Base-by-base conservation (phyloP, 495 filamentous ascomycete genomes). In the Neurospora sublineolata region DNA sequence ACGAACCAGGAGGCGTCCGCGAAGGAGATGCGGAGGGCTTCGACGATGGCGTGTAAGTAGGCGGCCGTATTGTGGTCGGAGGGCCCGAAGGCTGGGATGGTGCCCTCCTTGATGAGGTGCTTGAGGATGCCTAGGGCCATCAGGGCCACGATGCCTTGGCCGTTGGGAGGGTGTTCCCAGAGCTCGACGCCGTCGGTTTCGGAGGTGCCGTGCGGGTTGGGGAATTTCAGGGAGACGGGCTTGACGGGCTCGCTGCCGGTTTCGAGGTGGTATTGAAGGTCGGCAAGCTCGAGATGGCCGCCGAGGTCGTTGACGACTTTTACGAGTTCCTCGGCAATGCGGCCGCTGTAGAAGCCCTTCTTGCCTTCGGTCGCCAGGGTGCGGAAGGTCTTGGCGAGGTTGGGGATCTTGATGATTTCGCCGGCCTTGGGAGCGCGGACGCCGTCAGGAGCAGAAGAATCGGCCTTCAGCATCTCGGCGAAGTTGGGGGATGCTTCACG, bases 101-200 rank as follows among this genome's bases (percentile, higher is more conserved):
- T 87, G 44, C 88, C 89, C 11, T 79, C 79, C n/a, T 86, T 84
- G 80, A 97, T 92, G 6, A 99, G 86, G 75, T 92, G 87, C 76
- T 97, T 89, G 60, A 99, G 83, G 73, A 98, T 94, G 3, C 96
- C 95, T 0, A 99, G 84, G 1, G 95, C 91, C 88, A 98, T 96
- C 44, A 98, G 85, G 5, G 95, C 96, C 0, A 98, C 93, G 73
- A 99, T 91, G 12, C 95, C 95, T 80, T 99, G 95, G 0, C 96
- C 94, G 81, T 97, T 98, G n/a, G 95, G 95, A 44, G 95, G 93
- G 80, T 97, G 94, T 74, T 99, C 95, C 94, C 94, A 98, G 2
- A 99, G 78, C 75, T 95, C 89, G 23, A 97, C 52, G 41, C 79
- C 76, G 39, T 64, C 72, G 42, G 23, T 71, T 37, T 40, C 33